Conservation (phyloP, 164 flowering plant species). For the Annona cherimola region DNA sequence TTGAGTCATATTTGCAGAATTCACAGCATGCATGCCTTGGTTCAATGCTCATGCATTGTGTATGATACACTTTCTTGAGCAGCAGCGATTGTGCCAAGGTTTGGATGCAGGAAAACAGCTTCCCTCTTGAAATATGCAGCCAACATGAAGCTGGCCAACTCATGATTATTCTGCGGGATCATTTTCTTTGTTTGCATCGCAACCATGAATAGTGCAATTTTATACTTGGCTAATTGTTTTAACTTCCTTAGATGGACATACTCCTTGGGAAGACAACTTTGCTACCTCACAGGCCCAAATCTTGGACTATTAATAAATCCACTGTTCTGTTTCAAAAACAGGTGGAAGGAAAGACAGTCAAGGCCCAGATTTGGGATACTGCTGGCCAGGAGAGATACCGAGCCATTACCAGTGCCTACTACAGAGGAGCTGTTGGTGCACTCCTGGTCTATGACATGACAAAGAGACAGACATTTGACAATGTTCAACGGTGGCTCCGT, state of each 20-base stretch:
- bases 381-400: constrained; percentile 92
- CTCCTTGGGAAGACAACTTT: too few relatives aligned
- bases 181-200: not conserved
- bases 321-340: constrained; percentile 15
- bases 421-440: constrained; percentile 90
- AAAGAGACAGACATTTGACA: constrained; percentile 71
- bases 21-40: not conserved
- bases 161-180: not conserved
- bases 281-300: not conserved
- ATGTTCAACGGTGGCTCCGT: constrained; percentile 75
- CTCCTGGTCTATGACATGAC: constrained; percentile 85
- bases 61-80: not conserved
- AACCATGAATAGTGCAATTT: not conserved
- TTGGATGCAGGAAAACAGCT: not conserved
- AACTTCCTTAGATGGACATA: not conserved
- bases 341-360: constrained; percentile 87
- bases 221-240: not conserved
- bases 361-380: constrained; percentile 94
- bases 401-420: constrained; percentile 88
- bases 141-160: not conserved
- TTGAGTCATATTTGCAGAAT: not conserved
- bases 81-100: not conserved
- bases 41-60: not conserved
- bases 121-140: not conserved
- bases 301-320: not conserved